Evolutionary conservation across 192 early-diverging fungal genomes (phyloP), one percentile per base, ranked within the genome.

Genomic region (Backusella tuberculispora): DNA sequence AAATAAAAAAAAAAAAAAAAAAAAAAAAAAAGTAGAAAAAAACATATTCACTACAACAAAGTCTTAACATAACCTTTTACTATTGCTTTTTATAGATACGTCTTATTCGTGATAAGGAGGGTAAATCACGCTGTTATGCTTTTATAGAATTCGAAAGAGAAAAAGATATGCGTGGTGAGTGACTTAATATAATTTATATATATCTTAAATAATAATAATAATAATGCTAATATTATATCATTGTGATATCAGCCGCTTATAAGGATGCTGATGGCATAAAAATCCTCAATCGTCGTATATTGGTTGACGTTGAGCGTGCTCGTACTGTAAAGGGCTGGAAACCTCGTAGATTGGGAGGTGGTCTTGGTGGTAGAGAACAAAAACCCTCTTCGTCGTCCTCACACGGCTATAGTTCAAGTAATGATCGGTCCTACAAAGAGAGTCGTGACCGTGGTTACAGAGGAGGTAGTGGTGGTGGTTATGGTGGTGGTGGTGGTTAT

Each of bases 121-220:
- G 88, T 8, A 91, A 95, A 80, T 91, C 95, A 17, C 88, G 92
- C 77, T 96, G 97, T 45, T 99, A 98, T 74, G 97, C 95, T 0
- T 99, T 99, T 75, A 89, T 99, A 74, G 97, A 99, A 83, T 99
- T 88, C 80, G 96, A 94, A 75, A 86, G 92, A 60, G 97, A 99
- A 82, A 81, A 85, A 19, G 94, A 93, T 72, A 90, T 96, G 91
- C 88, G 88, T 71, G 85, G 88, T 48, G 79, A 66, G 12, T 40
- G 19, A 40, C n/a, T 10, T 38, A 44, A 69, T n/a, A 37, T 12
- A 15, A 19, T 41, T 64, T 63, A 8, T 43, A 37, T 1, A 40
- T 64, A 1, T 8, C 2, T 45, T 9, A 21, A 15, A 14, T 17
- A 13, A 44, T 9, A 12, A 12, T 63, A 24, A 66, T 42, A 5